Percentiles rank a stretch among this genome's conserved stretches.
Evolutionary conservation across 495 filamentous ascomycete genomes (phyloP).

Genomic region (Aspergillus sclerotioniger): DNA sequence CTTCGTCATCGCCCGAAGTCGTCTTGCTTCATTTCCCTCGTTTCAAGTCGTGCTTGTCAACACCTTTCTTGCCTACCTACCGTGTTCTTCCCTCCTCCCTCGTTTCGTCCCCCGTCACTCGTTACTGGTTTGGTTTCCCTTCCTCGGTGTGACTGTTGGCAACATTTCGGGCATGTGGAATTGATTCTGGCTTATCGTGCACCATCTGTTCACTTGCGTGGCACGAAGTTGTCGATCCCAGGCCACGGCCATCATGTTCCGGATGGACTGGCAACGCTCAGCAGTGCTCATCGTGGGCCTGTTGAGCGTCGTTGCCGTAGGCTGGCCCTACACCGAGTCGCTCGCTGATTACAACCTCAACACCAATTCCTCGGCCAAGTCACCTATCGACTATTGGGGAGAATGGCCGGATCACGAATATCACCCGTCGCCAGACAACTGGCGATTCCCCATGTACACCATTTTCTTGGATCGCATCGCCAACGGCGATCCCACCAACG

Average conservation of each 20-base stretch:
- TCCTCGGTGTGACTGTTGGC: neutral
- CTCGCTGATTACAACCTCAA: conserved; percentile 38
- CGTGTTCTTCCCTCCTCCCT: too few species aligned
- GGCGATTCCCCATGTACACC: conserved; percentile 44
- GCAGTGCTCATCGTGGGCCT: conserved; percentile 15
- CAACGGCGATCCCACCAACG: conserved; percentile 31
- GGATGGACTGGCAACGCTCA: conserved; percentile 15
- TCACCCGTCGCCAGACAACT: conserved; percentile 41
- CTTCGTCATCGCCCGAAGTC: neutral
- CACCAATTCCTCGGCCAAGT: conserved; percentile 32
- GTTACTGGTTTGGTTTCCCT: neutral
- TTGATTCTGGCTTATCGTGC: neutral
- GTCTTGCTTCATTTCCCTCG: too few species aligned
- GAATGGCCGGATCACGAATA: conserved; percentile 38
- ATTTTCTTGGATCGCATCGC: conserved; percentile 40
- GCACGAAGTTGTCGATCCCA: neutral
- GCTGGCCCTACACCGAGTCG: conserved; percentile 20
- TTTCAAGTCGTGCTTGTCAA: too few species aligned
- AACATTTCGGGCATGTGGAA: neutral
- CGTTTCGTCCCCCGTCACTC: neutral
- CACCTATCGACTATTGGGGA: conserved; percentile 39
- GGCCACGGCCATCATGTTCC: neutral
- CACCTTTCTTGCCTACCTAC: too few species aligned
- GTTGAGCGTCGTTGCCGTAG: conserved; percentile 14
- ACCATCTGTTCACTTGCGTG: neutral